Evolutionary conservation across 2,329 filamentous ascomycete species (phyloP).

Genomic region (Fusarium fujikuroi): DNA sequence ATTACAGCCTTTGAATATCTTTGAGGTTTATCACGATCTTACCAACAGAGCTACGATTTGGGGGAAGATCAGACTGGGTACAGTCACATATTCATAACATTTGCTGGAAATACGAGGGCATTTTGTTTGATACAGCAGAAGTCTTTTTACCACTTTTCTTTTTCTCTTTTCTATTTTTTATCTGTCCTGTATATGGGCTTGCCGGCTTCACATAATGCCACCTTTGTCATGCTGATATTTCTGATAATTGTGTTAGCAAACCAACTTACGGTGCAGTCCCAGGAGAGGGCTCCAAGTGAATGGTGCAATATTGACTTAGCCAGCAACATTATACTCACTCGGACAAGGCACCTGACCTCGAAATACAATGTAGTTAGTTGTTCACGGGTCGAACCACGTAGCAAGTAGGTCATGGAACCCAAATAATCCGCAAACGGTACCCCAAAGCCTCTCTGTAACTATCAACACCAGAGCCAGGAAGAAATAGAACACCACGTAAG

Average conservation of each 20-base stretch:
- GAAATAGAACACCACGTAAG: not conserved
- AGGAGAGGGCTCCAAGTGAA: not conserved
- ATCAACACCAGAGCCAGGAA: not conserved
- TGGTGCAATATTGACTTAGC: not conserved
- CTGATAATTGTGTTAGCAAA: not conserved
- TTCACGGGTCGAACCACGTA: not conserved
- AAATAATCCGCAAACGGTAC: not conserved
- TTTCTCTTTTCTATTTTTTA: not conserved
- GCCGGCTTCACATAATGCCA: not conserved
- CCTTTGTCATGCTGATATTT: not conserved
- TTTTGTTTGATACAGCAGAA: not conserved
- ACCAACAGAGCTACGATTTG: not conserved
- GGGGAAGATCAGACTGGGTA: not conserved
- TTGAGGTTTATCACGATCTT: not conserved
- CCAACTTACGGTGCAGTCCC: not conserved
- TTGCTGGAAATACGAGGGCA: not conserved
- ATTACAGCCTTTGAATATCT: not conserved
- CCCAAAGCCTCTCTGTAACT: not conserved
- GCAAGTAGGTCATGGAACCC: not conserved
- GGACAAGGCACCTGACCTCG: not conserved
- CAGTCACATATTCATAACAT: not conserved
- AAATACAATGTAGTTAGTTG: fast-evolving
- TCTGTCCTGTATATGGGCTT: not conserved
- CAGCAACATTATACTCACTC: not conserved
- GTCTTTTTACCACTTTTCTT: not conserved